These are phyloP conservation scores for Gillenia trifoliata DNA, from an alignment of 306 rosid species.

Conservation along the genomic window DNA sequence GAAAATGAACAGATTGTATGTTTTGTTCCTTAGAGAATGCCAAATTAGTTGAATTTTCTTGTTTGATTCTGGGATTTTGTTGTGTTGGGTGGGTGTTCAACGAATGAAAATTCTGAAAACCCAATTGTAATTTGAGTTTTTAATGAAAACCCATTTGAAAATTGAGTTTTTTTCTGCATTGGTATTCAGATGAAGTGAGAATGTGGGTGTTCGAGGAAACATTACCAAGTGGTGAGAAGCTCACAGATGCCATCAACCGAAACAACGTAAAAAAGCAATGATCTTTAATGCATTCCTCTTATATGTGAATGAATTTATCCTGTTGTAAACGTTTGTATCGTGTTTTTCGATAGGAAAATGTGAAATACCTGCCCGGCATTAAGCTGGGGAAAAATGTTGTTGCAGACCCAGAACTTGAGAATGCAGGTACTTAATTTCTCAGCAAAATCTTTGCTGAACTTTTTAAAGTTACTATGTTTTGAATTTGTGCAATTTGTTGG, in stretches of 20 bases:
- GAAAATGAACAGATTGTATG: background rate
- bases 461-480: background rate
- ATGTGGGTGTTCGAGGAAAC: constrained; percentile 95
- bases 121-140: background rate
- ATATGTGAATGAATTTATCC: background rate
- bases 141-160: constrained; percentile 3
- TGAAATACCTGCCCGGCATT: constrained; percentile 78
- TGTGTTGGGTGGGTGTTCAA: background rate
- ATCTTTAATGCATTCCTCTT: constrained; percentile 8
- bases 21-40: background rate
- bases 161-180: background rate
- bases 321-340: background rate
- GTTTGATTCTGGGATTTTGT: background rate
- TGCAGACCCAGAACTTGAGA: constrained; percentile 78
- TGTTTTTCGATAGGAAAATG: constrained; percentile 65
- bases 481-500: background rate
- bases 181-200: constrained; percentile 73
- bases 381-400: constrained; percentile 85
- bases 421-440: constrained; percentile 46
- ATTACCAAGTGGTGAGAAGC: constrained; percentile 70
- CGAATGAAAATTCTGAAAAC: background rate
- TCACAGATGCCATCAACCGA: constrained; percentile 70
- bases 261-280: constrained; percentile 53
- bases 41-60: background rate
- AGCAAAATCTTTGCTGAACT: background rate